Conservation (phyloP, 306 rosid species). For the Albizia julibrissin region DNA sequence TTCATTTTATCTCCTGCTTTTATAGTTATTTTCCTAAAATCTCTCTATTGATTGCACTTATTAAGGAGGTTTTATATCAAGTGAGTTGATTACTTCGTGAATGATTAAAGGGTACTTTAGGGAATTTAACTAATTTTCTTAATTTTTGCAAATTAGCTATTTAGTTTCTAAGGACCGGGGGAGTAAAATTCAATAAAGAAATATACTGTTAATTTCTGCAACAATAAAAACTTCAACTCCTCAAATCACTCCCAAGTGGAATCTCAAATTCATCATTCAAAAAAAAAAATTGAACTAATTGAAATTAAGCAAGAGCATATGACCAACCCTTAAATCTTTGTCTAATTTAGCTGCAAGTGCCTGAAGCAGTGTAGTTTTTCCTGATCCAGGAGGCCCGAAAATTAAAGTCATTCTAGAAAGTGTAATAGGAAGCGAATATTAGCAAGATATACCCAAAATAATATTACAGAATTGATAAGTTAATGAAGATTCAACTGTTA, state of each 20-base stretch:
- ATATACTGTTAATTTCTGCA: background rate
- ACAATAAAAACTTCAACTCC: background rate
- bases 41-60: no score
- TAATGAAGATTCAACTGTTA: background rate
- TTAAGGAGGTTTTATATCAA: no score
- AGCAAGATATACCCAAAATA: background rate
- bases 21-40: no score
- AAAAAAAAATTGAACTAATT: background rate
- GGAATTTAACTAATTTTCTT: no score
- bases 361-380: slow-evolving; percentile 56
- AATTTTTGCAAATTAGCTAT: no score
- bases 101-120: no score
- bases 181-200: background rate
- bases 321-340: slow-evolving; percentile 58
- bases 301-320: background rate
- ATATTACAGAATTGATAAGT: background rate
- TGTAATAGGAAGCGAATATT: slow-evolving; percentile 6
- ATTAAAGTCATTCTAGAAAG: slow-evolving; percentile 51
- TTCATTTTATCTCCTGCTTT: no score
- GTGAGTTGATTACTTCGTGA: no score
- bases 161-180: no score
- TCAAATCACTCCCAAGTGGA: background rate
- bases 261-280: background rate
- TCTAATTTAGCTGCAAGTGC: slow-evolving; percentile 55
- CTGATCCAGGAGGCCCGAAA: slow-evolving; percentile 63